Evolutionary conservation across 352 stramenopile species (phyloP).

Genomic region (Phytophthora sojae): DNA sequence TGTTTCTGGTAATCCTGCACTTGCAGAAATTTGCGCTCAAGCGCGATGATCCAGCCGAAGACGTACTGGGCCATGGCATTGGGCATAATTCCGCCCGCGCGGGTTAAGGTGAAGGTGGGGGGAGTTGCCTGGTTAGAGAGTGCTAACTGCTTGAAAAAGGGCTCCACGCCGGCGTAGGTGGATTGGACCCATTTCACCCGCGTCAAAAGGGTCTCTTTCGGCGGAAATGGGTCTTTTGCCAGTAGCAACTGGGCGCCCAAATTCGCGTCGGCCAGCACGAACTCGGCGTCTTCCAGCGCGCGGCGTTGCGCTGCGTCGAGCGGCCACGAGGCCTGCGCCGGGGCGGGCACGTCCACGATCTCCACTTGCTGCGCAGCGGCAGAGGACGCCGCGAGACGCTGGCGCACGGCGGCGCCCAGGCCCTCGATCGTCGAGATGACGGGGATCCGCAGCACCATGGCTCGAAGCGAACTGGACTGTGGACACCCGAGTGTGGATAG

Average conservation of each 20-base stretch:
- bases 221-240: conserved; percentile 12
- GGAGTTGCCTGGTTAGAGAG: neutral
- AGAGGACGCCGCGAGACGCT: conserved; percentile 18
- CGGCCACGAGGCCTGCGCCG: conserved; percentile 21
- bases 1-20: conserved; percentile 39
- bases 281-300: conserved; percentile 31
- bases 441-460: conserved; percentile 36
- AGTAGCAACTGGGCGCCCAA: conserved; percentile 42
- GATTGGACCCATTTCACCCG: conserved; percentile 59
- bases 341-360: conserved; percentile 41
- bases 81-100: conserved; percentile 56
- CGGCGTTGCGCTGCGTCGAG: conserved; percentile 31
- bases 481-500: too few species aligned
- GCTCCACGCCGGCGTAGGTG: conserved; percentile 58
- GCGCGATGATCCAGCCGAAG: conserved; percentile 45
- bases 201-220: conserved; percentile 10
- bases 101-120: conserved; percentile 47
- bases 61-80: conserved; percentile 60
- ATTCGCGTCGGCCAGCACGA: conserved; percentile 46
- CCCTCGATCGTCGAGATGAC: conserved; percentile 51
- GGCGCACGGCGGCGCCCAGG: conserved; percentile 34
- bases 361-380: conserved; percentile 29
- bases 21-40: conserved; percentile 58
- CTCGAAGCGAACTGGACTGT: too few species aligned
- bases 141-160: conserved; percentile 39